Evolutionary conservation across 441 rosid genomes (phyloP), one percentile per base, ranked within the genome.

Genomic region (Erodium texanum): DNA sequence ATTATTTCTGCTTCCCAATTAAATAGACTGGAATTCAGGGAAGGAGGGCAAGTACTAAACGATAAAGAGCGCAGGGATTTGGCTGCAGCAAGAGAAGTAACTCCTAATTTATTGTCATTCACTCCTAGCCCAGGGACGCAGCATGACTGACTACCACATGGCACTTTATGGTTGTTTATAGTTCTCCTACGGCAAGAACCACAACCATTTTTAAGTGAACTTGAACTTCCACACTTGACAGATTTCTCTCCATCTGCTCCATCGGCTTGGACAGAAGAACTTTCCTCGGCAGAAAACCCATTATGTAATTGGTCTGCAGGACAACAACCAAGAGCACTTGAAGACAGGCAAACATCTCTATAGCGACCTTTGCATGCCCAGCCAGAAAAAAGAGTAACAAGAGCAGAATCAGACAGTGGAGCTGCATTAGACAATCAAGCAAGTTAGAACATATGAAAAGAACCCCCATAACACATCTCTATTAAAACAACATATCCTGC

Each of bases 311-410:
- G 64, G 29, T 69, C 79, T 38, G 80, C 81, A 74, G 87, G 84
- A 76, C 88, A 88, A 76, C 81, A 79, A 75, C 82, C 85, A 66
- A 65, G 71, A 66, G 79, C 85, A 77, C 75, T 78, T 64, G 84
- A 76, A 67, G 84, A 82, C 71, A 82, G 77, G 67, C 88, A 86
- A n/a, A 75, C 71, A 62, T 68, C 75, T 65, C 73, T 73, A 29
- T 79, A 71, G 66, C 76, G 82, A 72, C 92, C 90, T 81, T 89
- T 82, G 71, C 95, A 86, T 62, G 86, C 90, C 95, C 92, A 89
- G 65, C 92, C 92, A 76, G 89, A 74, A 75, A 89, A 86, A 64
- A 89, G 86, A n/a, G 92, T 89, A 56, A 89, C 84, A 67, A 89
- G 76, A 27, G 95, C 90, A 41, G 75, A 74, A 73, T 89, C 88